phyloP scores from a whole-genome alignment of 2,329 filamentous ascomycete genomes.

The Thielaviopsis musarum region DNA sequence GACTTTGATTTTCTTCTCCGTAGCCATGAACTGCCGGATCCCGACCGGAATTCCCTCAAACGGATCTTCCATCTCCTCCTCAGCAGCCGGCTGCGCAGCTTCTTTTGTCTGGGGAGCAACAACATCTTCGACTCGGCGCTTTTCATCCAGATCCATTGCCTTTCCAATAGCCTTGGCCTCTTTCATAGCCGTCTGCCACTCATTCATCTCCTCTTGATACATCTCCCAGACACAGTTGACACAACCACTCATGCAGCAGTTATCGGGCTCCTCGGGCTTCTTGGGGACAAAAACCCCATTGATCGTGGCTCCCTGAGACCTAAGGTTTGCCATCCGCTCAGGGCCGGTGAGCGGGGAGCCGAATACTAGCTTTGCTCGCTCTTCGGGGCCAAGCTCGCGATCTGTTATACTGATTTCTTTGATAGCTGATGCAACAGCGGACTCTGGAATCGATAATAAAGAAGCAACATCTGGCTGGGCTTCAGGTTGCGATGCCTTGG shows the following conservation, averaged over 20 bases:
- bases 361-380: constrained; percentile 56
- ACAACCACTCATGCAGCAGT: constrained; percentile 98
- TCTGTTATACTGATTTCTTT: constrained; percentile 21
- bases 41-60: constrained; percentile 76
- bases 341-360: constrained; percentile 64
- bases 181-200: constrained; percentile 53
- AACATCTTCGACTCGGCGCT: constrained; percentile 22
- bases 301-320: constrained; percentile 43
- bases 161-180: constrained; percentile 25
- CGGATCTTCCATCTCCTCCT: constrained; percentile 43
- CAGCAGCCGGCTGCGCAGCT: constrained; percentile 2
- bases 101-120: constrained; percentile 16
- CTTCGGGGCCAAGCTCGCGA: constrained; percentile 29
- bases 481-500: neutral
- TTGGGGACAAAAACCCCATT: constrained; percentile 74
- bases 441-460: neutral
- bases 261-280: constrained; percentile 76
- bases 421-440: constrained; percentile 11
- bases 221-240: constrained; percentile 95
- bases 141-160: neutral
- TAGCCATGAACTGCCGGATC: constrained; percentile 93
- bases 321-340: constrained; percentile 39
- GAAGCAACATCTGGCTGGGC: neutral
- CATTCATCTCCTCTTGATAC: constrained; percentile 82
- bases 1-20: constrained; percentile 76